Conservation (phyloP, 2,329 filamentous ascomycete genomes). For the Fusarium palustre region DNA sequence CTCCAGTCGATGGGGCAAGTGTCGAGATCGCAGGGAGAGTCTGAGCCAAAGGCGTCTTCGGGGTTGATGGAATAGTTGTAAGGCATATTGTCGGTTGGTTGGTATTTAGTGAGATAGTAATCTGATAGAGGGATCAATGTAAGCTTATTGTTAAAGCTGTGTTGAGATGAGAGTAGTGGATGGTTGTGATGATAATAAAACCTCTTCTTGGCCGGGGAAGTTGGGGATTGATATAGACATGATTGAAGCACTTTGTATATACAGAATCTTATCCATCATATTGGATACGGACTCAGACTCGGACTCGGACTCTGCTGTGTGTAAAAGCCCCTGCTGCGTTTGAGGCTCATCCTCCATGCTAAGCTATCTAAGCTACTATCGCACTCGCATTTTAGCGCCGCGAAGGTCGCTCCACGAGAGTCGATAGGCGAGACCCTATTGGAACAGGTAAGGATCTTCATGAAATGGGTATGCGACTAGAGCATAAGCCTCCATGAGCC, state of each 20-base stretch:
- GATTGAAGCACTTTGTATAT: not conserved
- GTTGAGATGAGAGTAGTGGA: not conserved
- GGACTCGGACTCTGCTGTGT: constrained; percentile 21
- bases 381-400: constrained; percentile 19
- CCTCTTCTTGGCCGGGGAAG: constrained; percentile 12
- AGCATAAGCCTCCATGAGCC: constrained; percentile 22
- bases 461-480: not conserved
- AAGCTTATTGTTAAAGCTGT: constrained; percentile 32
- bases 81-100: constrained; percentile 37
- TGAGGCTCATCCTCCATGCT: constrained; percentile 27
- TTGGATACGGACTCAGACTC: not conserved
- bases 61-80: constrained; percentile 37
- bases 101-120: not conserved
- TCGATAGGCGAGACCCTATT: constrained; percentile 1
- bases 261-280: not conserved
- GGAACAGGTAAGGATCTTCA: constrained; percentile 4
- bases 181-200: constrained; percentile 13
- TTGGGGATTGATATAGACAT: constrained; percentile 33
- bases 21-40: constrained; percentile 61
- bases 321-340: constrained; percentile 1
- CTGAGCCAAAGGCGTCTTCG: constrained; percentile 56
- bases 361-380: constrained; percentile 12
- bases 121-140: constrained; percentile 1
- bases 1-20: constrained; percentile 60
- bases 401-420: not conserved